A percentile compares a stretch with the other conserved stretches of the same genome.
Conservation (phyloP, 2,329 filamentous ascomycete genomes). For the Chaetomiaceae sp. region DNA sequence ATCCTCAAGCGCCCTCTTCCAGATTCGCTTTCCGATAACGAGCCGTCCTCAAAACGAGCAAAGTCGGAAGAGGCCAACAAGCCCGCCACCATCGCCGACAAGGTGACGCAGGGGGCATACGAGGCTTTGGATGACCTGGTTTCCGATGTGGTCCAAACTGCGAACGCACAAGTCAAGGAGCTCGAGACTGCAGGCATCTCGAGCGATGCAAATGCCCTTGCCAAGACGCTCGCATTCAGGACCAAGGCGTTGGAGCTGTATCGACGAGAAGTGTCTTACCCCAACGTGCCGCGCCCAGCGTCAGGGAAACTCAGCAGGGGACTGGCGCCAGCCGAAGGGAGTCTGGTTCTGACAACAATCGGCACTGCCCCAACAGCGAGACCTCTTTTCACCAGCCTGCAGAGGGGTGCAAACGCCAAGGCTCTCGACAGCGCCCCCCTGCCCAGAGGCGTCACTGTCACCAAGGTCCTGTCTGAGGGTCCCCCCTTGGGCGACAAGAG, state of each 20-base stretch:
- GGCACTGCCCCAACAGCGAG: constrained; percentile 70
- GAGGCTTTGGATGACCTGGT: constrained; percentile 62
- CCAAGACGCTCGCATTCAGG: constrained; percentile 54
- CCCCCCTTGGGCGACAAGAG: constrained; percentile 40
- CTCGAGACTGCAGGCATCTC: constrained; percentile 36
- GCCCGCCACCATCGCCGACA: constrained; percentile 48
- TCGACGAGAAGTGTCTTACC: constrained; percentile 55
- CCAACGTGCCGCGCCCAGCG: constrained; percentile 36
- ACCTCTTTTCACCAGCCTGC: constrained; percentile 83
- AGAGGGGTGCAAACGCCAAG: constrained; percentile 29
- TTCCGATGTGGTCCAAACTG: constrained; percentile 43
- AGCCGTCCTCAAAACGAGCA: constrained; percentile 57
- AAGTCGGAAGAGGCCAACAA: constrained; percentile 47
- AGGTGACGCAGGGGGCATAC: constrained; percentile 49
- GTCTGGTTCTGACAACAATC: constrained; percentile 69
- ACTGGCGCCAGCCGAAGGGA: constrained; percentile 39
- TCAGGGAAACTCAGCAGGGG: constrained; percentile 36
- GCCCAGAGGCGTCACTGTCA: constrained; percentile 69
- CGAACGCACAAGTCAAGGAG: constrained; percentile 40
- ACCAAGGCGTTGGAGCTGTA: constrained; percentile 60
- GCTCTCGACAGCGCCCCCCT: constrained; percentile 61
- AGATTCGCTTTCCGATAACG: constrained; percentile 40
- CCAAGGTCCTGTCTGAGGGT: constrained; percentile 54
- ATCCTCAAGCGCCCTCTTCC: constrained; percentile 53
- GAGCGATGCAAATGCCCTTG: constrained; percentile 35